phyloP scores from a whole-genome alignment of 768 basidiomycete species.

The Pleurotus sapidus region DNA sequence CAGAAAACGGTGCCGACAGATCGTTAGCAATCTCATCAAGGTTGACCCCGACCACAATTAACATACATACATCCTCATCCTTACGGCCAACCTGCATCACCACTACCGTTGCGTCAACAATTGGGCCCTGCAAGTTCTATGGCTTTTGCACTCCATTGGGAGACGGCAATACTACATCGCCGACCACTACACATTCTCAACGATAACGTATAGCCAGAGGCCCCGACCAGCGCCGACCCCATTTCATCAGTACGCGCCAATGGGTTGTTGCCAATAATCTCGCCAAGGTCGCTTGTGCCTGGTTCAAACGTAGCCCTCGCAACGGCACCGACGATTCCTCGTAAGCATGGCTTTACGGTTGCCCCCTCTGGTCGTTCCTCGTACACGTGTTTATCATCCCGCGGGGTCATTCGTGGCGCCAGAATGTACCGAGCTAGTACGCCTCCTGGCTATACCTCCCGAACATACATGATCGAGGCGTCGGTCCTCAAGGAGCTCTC shows the following conservation, averaged over 20 bases:
- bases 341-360: constrained; percentile 3
- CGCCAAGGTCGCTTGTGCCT: constrained; percentile 1
- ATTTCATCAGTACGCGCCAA: background rate
- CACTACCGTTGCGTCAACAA: too few relatives aligned
- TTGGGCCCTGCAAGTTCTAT: background rate
- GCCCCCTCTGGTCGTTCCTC: background rate
- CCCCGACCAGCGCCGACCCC: too few relatives aligned
- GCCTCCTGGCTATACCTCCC: too few relatives aligned
- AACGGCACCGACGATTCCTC: constrained; percentile 5
- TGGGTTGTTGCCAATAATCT: background rate
- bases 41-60: background rate
- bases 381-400: background rate
- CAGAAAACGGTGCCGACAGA: background rate
- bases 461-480: too few relatives aligned
- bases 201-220: background rate
- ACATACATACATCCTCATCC: too few relatives aligned
- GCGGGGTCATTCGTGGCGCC: background rate
- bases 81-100: too few relatives aligned
- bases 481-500: too few relatives aligned
- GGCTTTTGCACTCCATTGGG: background rate
- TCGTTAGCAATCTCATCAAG: background rate
- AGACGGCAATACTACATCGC: too few relatives aligned
- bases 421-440: too few relatives aligned
- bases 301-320: background rate
- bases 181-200: background rate